Percentiles rank a stretch among this genome's conserved stretches.
phyloP scores from a whole-genome alignment of 352 stramenopile genomes.

The Blastocystis hominis region DNA sequence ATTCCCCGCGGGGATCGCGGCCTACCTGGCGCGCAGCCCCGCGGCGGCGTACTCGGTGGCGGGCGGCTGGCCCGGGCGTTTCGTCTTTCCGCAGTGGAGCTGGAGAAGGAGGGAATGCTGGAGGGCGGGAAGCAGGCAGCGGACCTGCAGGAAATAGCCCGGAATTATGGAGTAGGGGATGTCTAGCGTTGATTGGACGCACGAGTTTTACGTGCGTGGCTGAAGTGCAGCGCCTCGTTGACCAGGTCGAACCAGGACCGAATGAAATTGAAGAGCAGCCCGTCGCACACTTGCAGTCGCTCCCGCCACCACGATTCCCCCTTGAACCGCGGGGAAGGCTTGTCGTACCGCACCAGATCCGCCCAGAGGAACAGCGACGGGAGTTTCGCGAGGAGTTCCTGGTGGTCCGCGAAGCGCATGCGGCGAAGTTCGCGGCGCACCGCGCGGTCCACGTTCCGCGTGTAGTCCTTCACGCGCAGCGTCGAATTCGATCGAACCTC shows the following conservation, averaged over 20 bases:
- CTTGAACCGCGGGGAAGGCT: neutral
- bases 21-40: neutral
- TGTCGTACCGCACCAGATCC: neutral
- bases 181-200: neutral
- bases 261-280: constrained; percentile 22
- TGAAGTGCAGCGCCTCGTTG: neutral
- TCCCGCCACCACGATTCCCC: neutral
- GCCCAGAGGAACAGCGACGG: constrained; percentile 14
- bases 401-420: neutral
- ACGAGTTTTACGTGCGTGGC: neutral
- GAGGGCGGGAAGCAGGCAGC: neutral
- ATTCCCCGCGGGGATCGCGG: neutral
- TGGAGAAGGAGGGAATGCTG: constrained; percentile 19
- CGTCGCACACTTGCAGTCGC: constrained; percentile 8
- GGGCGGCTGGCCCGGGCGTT: neutral
- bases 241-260: constrained; percentile 32
- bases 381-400: neutral
- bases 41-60: neutral
- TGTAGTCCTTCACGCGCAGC: constrained; percentile 28
- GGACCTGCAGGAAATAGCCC: constrained; percentile 12
- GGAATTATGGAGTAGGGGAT: neutral
- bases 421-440: neutral
- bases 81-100: neutral
- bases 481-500: neutral
- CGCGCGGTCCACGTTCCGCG: neutral